Conservation (phyloP, 805 yeast species). For the Lachancea sp. region DNA sequence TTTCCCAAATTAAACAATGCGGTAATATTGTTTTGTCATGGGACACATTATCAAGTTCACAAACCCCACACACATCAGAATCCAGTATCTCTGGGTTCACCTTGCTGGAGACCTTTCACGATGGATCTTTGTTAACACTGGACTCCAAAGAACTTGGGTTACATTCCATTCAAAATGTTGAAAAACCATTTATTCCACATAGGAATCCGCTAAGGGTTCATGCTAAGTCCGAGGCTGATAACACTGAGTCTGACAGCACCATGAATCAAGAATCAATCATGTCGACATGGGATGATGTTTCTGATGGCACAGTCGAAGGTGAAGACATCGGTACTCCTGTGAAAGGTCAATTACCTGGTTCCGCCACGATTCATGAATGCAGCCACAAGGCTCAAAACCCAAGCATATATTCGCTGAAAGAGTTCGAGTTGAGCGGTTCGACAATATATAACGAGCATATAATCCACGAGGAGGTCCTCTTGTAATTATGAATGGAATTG, state of each 20-base stretch:
- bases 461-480: constrained; percentile 7
- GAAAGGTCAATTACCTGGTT: constrained; percentile 1
- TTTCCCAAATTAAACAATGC: constrained; percentile 17
- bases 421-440: constrained; percentile 17
- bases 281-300: constrained; percentile 11
- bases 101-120: constrained; percentile 13
- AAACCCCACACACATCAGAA: constrained; percentile 6
- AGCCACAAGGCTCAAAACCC: constrained; percentile 8
- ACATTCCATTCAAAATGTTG: constrained; percentile 21
- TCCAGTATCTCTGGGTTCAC: constrained; percentile 2
- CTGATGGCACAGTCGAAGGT: constrained; percentile 11
- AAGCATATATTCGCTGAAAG: constrained; percentile 17
- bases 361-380: neutral
- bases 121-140: constrained; percentile 17
- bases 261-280: constrained; percentile 5
- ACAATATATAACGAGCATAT: constrained; percentile 13
- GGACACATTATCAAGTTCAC: constrained; percentile 2
- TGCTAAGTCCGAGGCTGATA: neutral
- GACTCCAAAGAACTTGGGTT: constrained; percentile 24
- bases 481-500: constrained; percentile 4
- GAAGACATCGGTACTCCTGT: constrained; percentile 7
- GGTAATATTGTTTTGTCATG: constrained; percentile 25
- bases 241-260: constrained; percentile 8
- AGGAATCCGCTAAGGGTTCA: constrained; percentile 8
- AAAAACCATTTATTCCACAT: constrained; percentile 12